Conservation (phyloP, 306 rosid genomes). For the Sophora flavescens region DNA sequence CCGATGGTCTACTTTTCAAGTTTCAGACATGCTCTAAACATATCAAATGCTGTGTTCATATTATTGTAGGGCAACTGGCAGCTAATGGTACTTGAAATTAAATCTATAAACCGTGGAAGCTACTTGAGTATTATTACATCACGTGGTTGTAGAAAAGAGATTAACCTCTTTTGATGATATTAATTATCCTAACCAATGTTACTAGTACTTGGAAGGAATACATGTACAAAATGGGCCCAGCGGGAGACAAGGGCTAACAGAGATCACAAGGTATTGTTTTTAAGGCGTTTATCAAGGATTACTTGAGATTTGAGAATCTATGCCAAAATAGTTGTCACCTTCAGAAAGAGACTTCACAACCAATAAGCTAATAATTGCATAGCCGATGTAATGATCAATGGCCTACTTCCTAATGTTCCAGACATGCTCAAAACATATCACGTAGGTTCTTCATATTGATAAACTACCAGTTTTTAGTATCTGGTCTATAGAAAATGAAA, state of each 20-base stretch:
- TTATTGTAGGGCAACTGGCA: neutral
- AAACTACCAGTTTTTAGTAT: neutral
- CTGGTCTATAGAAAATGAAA: neutral
- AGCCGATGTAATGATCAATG: neutral
- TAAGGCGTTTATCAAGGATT: neutral
- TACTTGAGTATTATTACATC: neutral
- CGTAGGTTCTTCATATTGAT: neutral
- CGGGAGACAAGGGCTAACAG: too few relatives aligned
- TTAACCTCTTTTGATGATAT: neutral
- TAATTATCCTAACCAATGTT: neutral
- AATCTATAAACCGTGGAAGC: neutral
- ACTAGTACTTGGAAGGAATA: neutral
- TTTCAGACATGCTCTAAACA: conserved; percentile 18
- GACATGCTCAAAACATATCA: conserved; percentile 13
- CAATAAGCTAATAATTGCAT: neutral
- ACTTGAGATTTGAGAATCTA: neutral
- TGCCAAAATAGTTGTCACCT: neutral
- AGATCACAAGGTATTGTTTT: conserved; percentile 38
- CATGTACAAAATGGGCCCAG: neutral
- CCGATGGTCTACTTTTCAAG: neutral
- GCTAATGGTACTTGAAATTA: neutral
- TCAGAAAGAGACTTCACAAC: neutral
- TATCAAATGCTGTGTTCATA: neutral
- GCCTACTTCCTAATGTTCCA: neutral
- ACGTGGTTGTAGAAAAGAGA: neutral